Evolutionary conservation across 768 basidiomycete genomes (phyloP), one percentile per base, ranked within the genome.

Genomic region (Suillus ampliporus): DNA sequence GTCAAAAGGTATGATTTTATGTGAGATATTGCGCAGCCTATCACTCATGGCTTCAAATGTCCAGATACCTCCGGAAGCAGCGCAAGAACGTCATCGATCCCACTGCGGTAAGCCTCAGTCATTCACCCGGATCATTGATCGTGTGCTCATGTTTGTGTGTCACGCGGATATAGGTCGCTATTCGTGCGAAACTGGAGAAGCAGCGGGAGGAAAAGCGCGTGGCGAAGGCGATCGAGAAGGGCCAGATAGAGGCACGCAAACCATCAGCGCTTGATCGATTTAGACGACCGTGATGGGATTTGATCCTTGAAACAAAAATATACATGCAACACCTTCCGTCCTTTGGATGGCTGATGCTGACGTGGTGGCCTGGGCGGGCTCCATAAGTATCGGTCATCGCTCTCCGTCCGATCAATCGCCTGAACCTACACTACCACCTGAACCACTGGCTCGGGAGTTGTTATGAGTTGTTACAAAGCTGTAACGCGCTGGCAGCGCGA

Each of bases 81-180:
- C 87, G 94, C 73, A 95, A 96, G 82, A 97, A 98, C 70, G 92
- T 98, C 53, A 86, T 98, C 65, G 95, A 98, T 73, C 93, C 94
- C 26, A 82, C 84, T 26, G 82, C 85, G 26, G 91, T 92, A 60
- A 60, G 84, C 79, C 15, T 51, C 34, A 13, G 17, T 44, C 6
- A 8, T 11, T 34, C 37, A 34, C 68, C 59, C 68, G 3, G 11
- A 47, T 28, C 17, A 1, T 53, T 38, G 57, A 1, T 57, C 4
- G 0, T 26, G 26, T 44, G 19, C 46, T 40, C 58, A 50, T 13
- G 10, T 57, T 5, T n/a, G 35, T 37, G 23, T 23, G 14, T 35
- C 37, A 34, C 17, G 5, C 9, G 17, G 17, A 54, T 21, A 52
- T 71, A 85, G 75, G 81, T 86, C n/a, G 87, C 89, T 1, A 83